Evolutionary conservation across 1,284 basidiomycete species (phyloP).

Genomic region (Filobasidium uniguttulatum): DNA sequence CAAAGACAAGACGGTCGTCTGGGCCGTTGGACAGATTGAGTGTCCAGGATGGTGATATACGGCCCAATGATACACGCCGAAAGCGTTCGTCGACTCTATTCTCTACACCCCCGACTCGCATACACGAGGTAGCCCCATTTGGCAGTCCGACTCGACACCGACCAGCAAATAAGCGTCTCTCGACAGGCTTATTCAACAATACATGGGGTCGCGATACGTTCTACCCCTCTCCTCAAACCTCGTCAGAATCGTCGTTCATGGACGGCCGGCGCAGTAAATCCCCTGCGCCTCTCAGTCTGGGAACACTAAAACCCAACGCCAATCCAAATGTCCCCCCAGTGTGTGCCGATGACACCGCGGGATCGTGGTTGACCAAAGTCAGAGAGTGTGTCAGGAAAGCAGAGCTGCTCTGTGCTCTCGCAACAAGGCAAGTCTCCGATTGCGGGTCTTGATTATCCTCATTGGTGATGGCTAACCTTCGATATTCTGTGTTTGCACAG

Average conservation of each 20-base stretch:
- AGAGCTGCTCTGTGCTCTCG: slow-evolving; percentile 62
- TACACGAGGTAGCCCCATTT: slow-evolving; percentile 1
- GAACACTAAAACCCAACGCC: neutral
- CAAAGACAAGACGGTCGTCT: too few species aligned
- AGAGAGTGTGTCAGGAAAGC: slow-evolving; percentile 51
- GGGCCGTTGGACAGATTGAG: too few species aligned
- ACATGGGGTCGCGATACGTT: neutral
- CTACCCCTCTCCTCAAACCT: neutral
- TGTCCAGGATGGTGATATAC: too few species aligned
- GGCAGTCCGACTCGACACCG: neutral
- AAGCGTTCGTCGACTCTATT: slow-evolving; percentile 6
- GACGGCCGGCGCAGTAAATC: neutral
- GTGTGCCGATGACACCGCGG: slow-evolving; percentile 50
- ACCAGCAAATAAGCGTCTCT: neutral
- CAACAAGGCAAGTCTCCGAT: slow-evolving; percentile 65
- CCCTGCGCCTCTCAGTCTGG: neutral
- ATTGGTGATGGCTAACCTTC: neutral
- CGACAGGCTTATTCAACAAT: neutral
- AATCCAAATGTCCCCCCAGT: neutral
- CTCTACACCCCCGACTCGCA: neutral
- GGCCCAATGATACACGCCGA: too few species aligned
- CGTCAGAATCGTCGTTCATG: neutral
- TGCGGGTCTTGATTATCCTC: neutral
- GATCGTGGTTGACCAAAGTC: slow-evolving; percentile 53
- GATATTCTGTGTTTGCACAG: slow-evolving; percentile 37